These are phyloP conservation scores for Termitomyces sp. DNA, from an alignment of 768 basidiomycete genomes.

Conservation along the genomic window DNA sequence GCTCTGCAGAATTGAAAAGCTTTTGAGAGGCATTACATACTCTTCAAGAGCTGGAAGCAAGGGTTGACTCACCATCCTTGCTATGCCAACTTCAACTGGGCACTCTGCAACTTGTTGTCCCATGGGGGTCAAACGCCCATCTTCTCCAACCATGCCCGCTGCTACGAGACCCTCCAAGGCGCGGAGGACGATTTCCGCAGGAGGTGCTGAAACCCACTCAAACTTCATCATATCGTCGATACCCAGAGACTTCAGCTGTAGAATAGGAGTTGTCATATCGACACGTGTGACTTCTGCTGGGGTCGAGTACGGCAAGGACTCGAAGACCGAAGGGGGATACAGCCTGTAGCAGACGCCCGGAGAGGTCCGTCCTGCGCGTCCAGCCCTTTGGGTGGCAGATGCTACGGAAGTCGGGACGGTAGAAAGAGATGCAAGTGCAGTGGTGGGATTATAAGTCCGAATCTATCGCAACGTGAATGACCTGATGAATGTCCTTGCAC, in stretches of 20 bases:
- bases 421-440: slow-evolving; percentile 77
- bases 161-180: slow-evolving; percentile 81
- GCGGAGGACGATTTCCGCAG: slow-evolving; percentile 77
- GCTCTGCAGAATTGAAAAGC: slow-evolving; percentile 83
- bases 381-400: slow-evolving; percentile 89
- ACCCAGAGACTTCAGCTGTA: slow-evolving; percentile 92
- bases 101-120: slow-evolving; percentile 91
- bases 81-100: slow-evolving; percentile 88
- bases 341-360: slow-evolving; percentile 91
- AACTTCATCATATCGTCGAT: slow-evolving; percentile 95
- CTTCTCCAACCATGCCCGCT: slow-evolving; percentile 80
- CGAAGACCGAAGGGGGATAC: slow-evolving; percentile 63
- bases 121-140: slow-evolving; percentile 68
- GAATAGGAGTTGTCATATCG: slow-evolving; percentile 86
- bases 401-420: slow-evolving; percentile 82
- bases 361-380: slow-evolving; percentile 91
- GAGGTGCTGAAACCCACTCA: slow-evolving; percentile 90
- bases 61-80: slow-evolving; percentile 72
- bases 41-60: neutral
- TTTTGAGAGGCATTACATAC: slow-evolving; percentile 23
- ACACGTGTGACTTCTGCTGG: slow-evolving; percentile 88
- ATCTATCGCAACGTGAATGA: slow-evolving; percentile 43
- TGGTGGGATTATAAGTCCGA: slow-evolving; percentile 83
- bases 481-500: neutral
- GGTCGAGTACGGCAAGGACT: slow-evolving; percentile 60